A percentile compares a stretch with the other conserved stretches of the same genome.
phyloP scores from a whole-genome alignment of 495 filamentous ascomycete genomes.

The Zalerion maritima region DNA sequence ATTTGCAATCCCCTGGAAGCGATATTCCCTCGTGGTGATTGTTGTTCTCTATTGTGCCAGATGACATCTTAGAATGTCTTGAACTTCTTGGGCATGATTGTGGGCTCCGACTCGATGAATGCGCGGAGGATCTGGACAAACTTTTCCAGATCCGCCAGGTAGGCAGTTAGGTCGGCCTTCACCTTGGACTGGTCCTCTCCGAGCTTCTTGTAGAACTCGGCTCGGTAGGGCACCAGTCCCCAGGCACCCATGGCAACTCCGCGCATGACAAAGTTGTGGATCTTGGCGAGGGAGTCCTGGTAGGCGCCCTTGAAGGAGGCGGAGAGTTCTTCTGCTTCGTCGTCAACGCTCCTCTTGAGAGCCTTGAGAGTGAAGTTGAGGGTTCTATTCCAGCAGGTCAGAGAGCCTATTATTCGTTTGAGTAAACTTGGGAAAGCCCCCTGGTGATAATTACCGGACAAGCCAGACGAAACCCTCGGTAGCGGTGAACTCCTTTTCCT shows the following conservation, averaged over 20 bases:
- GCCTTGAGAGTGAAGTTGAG: conserved; percentile 83
- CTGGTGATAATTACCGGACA: conserved; percentile 44
- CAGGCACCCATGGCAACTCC: conserved; percentile 81
- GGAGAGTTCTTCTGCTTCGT: conserved; percentile 56
- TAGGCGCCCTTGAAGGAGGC: conserved; percentile 80
- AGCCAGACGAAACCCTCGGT: conserved; percentile 88
- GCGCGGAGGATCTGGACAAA: conserved; percentile 59
- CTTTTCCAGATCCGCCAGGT: conserved; percentile 62
- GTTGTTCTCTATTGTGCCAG: too few relatives aligned
- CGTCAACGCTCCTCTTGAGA: conserved; percentile 59
- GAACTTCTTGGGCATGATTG: too few relatives aligned
- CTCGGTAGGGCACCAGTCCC: conserved; percentile 86
- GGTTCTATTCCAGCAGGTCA: conserved; percentile 37
- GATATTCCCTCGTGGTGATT: too few relatives aligned
- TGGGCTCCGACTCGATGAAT: too few relatives aligned
- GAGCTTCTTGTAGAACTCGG: conserved; percentile 78
- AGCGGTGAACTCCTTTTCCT: conserved; percentile 70
- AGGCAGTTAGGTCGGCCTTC: conserved; percentile 41
- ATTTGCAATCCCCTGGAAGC: too few relatives aligned
- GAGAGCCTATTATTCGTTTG: not conserved
- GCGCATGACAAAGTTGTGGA: conserved; percentile 78
- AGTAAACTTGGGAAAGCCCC: conserved; percentile 2
- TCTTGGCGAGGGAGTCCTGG: conserved; percentile 67
- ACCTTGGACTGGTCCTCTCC: conserved; percentile 52
- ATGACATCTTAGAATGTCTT: too few relatives aligned